phyloP scores from a whole-genome alignment of 2,329 filamentous ascomycete genomes.

The Cladosporium colombiae region DNA sequence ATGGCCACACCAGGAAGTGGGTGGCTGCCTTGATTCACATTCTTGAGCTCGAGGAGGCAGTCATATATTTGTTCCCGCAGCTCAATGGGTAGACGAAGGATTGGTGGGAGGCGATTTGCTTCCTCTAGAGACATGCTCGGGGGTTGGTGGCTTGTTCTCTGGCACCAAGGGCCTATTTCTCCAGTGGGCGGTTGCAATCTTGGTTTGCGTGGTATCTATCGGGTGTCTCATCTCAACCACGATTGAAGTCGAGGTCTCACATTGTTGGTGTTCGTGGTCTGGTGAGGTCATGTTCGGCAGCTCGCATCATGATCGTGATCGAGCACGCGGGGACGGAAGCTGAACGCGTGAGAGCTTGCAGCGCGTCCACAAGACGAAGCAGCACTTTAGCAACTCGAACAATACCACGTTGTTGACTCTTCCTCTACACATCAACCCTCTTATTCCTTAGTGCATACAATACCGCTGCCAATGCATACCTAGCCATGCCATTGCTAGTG shows the following conservation, averaged over 20 bases:
- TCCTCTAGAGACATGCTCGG: not conserved
- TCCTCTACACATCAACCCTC: not conserved
- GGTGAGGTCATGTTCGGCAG: not conserved
- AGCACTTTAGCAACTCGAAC: conserved; percentile 1
- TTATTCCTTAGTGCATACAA: not conserved
- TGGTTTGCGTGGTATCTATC: not conserved
- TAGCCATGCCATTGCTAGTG: conserved; percentile 18
- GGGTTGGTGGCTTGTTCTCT: not conserved
- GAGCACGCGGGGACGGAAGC: not conserved
- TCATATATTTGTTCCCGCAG: conserved; percentile 43
- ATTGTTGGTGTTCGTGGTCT: not conserved
- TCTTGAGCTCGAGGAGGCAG: conserved; percentile 33
- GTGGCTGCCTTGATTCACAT: conserved; percentile 9
- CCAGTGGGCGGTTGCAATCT: not conserved
- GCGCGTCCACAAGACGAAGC: not conserved
- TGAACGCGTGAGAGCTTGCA: conserved; percentile 9
- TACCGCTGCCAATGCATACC: conserved; percentile 10
- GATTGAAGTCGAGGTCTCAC: not conserved
- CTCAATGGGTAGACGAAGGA: conserved; percentile 41
- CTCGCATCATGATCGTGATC: not conserved
- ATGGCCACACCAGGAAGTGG: conserved; percentile 30
- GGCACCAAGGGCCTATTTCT: not conserved
- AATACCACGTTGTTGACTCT: not conserved
- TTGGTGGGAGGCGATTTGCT: conserved; percentile 9
- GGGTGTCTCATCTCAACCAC: not conserved